Conservation (phyloP, 768 basidiomycete genomes). For the Rhodocollybia butyracea region DNA sequence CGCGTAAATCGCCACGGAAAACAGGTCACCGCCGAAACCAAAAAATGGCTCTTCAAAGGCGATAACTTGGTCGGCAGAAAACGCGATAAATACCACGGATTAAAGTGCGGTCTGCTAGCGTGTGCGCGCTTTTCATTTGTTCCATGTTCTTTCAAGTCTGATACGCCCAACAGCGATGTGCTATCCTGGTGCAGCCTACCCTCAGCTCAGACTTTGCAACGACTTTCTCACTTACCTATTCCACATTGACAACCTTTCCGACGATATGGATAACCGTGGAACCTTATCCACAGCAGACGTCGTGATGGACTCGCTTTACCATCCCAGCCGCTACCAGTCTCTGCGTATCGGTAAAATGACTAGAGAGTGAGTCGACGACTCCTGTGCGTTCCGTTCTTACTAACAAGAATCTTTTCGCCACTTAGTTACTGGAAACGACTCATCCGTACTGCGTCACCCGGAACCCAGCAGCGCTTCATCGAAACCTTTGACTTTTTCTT, state of each 20-base stretch:
- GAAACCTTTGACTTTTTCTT: constrained; percentile 81
- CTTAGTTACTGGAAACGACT: constrained; percentile 74
- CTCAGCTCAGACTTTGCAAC: constrained; percentile 66
- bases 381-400: neutral
- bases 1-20: constrained; percentile 56
- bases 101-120: constrained; percentile 69
- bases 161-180: constrained; percentile 25
- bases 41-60: constrained; percentile 66
- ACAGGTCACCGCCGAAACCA: constrained; percentile 59
- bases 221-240: constrained; percentile 80
- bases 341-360: constrained; percentile 70
- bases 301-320: constrained; percentile 69
- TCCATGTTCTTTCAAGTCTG: neutral
- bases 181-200: constrained; percentile 49
- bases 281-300: constrained; percentile 56
- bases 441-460: constrained; percentile 57
- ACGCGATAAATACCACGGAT: constrained; percentile 59
- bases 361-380: constrained; percentile 53
- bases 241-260: constrained; percentile 76
- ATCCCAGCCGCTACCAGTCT: constrained; percentile 56
- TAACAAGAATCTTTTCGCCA: constrained; percentile 32
- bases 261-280: constrained; percentile 69
- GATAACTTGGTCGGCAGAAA: constrained; percentile 54
- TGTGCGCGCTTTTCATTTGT: constrained; percentile 45
- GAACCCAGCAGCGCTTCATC: constrained; percentile 70